Evolutionary conservation across 169 alveolate genomes (phyloP), one percentile per base, ranked within the genome.

Genomic region (Plasmodium ovale): DNA sequence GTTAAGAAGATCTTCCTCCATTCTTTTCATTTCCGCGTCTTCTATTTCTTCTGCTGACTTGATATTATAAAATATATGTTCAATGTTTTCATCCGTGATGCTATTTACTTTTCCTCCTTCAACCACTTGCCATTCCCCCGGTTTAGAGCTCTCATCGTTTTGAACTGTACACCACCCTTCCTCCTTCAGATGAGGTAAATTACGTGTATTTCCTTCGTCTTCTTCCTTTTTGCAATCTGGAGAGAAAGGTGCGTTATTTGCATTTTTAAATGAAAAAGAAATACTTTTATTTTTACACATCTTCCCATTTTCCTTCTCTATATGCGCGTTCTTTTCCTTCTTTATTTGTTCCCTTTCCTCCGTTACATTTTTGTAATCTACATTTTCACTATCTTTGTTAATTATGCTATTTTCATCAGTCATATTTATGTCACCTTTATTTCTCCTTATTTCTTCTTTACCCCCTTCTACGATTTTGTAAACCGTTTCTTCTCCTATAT

Each of bases 51-150:
- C 72, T 39, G 31, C 67, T n/a, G 90, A 65, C 25, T 82, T 82
- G 1, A 82, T 70, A 19, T 82, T 82, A 47, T 82, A 82, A 82
- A 82, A 82, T 35, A 82, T 67, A 6, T 82, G 33, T 39, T 82
- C 90, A 67, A 82, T 49, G 33, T 67, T 33, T 53, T 82, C 90
- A 65, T 67, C 59, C 10, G 85, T 14, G 53, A 82, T 82, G 47
- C 53, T 82, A 53, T 65, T 56, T 35, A 82, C 33, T 16, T 67
- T 39, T 2, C 31, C 37, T 25, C 47, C 37, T 59, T 65, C 85
- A 42, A 82, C 90, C 0, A 33, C 58, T 82, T 82, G 62, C 90
- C 90, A 82, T 21, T 4, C 21, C 19, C 90, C 90, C 33, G 90
- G 90, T 82, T 60, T 77, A 3, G 77, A 27, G n/a, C 62, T 60